Conservation (phyloP, 2,329 filamentous ascomycete genomes). For the Thelonectria olida region DNA sequence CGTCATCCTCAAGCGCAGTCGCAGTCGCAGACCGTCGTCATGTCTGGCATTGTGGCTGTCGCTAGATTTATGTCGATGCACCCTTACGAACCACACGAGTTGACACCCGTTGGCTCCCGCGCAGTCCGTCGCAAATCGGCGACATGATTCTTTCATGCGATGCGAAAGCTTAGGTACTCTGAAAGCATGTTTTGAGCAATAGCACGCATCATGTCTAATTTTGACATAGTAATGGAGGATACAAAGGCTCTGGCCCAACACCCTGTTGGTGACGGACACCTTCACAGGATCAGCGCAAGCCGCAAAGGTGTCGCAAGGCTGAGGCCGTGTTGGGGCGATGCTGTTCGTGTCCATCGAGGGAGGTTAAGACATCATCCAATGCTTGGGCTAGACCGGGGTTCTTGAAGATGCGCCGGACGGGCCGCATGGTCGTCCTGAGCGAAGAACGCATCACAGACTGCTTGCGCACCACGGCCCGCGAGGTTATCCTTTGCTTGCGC, state of each 20-base stretch:
- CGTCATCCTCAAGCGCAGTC: slow-evolving; percentile 27
- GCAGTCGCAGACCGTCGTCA: slow-evolving; percentile 22
- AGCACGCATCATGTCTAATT: neutral
- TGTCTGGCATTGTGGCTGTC: slow-evolving; percentile 36
- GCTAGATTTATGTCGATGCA: slow-evolving; percentile 35
- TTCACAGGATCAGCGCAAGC: neutral
- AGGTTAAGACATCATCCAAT: slow-evolving; percentile 1
- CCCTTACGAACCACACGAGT: slow-evolving; percentile 25
- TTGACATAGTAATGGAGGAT: neutral
- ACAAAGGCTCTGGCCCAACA: no score
- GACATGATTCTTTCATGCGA: slow-evolving; percentile 20
- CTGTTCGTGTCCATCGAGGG: slow-evolving; percentile 23
- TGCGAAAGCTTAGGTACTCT: slow-evolving; percentile 22
- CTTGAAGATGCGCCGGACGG: slow-evolving; percentile 25
- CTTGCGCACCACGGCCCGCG: slow-evolving; percentile 5
- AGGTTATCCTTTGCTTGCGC: slow-evolving; percentile 11
- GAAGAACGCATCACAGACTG: neutral
- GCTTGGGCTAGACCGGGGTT: neutral
- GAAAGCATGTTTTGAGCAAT: neutral
- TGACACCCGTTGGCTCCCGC: slow-evolving; percentile 33
- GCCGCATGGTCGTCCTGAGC: slow-evolving; percentile 19
- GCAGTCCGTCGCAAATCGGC: slow-evolving; percentile 30
- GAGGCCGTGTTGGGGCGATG: slow-evolving; percentile 3
- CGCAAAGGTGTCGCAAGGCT: neutral
- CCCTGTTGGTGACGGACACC: no score